Evolutionary conservation across 768 basidiomycete genomes (phyloP).

Genomic region (Gelatoporia subvermispora): DNA sequence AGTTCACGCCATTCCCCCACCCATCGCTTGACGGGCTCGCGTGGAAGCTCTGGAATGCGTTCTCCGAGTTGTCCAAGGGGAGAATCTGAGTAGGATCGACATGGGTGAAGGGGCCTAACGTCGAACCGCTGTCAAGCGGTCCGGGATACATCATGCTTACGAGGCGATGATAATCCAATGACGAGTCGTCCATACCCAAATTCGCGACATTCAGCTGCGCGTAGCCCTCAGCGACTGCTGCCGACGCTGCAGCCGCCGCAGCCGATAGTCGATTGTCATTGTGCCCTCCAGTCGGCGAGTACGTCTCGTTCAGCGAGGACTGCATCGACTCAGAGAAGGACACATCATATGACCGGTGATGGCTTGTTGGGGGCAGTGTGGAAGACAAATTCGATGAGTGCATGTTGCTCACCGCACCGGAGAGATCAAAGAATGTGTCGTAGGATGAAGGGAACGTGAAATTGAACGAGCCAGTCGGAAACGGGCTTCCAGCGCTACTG

Average conservation of each 20-base stretch:
- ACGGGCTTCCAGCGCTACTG: constrained; percentile 35
- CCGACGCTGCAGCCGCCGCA: constrained; percentile 58
- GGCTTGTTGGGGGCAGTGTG: constrained; percentile 12
- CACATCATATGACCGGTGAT: constrained; percentile 8
- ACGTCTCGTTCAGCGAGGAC: constrained; percentile 15
- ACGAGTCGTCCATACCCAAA: constrained; percentile 48
- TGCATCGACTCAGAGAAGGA: constrained; percentile 20
- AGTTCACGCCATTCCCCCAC: constrained; percentile 65
- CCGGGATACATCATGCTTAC: constrained; percentile 58
- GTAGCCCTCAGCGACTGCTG: constrained; percentile 70
- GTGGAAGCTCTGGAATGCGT: constrained; percentile 50
- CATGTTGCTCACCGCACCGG: constrained; percentile 11
- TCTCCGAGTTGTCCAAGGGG: constrained; percentile 37
- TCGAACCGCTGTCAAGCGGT: constrained; percentile 38
- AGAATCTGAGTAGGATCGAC: constrained; percentile 92
- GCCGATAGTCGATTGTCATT: constrained; percentile 53
- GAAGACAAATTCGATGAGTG: constrained; percentile 31
- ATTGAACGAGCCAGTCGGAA: constrained; percentile 67
- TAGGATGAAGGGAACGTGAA: constrained; percentile 62
- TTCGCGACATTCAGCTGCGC: constrained; percentile 58
- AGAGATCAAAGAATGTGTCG: constrained; percentile 52
- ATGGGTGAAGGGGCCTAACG: constrained; percentile 55
- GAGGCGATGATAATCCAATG: constrained; percentile 59
- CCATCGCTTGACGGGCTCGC: constrained; percentile 80
- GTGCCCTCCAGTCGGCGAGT: constrained; percentile 14